Evolutionary conservation across 805 yeast genomes (phyloP).

Genomic region (Hanseniaspora lindneri): DNA sequence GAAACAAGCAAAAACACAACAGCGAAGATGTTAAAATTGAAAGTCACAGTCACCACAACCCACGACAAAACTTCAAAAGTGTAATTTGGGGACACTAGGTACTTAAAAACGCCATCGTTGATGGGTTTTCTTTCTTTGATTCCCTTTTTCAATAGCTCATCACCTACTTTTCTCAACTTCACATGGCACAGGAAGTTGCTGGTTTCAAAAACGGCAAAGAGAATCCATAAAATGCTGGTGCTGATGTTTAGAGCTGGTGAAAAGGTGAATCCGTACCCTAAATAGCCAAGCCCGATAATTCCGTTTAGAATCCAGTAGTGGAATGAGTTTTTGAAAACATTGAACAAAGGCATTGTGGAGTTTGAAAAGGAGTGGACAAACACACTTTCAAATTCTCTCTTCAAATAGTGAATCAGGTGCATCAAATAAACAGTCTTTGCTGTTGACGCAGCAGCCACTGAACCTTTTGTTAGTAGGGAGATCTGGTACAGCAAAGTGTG

Average conservation of each 20-base stretch:
- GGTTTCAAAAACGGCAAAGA: slow-evolving; percentile 51
- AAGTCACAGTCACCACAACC: slow-evolving; percentile 54
- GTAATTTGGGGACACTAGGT: slow-evolving; percentile 87
- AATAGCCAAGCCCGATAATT: slow-evolving; percentile 38
- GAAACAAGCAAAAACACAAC: slow-evolving; percentile 61
- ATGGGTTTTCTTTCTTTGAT: slow-evolving; percentile 35
- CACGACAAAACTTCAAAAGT: slow-evolving; percentile 75
- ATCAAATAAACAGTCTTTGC: slow-evolving; percentile 32
- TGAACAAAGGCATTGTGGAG: slow-evolving; percentile 84
- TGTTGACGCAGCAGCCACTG: slow-evolving; percentile 21
- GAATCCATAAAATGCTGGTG: slow-evolving; percentile 26
- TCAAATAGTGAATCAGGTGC: slow-evolving; percentile 63
- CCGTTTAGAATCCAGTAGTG: slow-evolving; percentile 95
- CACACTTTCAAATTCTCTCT: slow-evolving; percentile 80
- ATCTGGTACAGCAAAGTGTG: slow-evolving; percentile 52
- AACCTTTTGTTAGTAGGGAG: slow-evolving; percentile 2
- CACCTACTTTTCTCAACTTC: slow-evolving; percentile 45
- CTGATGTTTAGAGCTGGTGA: slow-evolving; percentile 21
- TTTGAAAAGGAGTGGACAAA: slow-evolving; percentile 76
- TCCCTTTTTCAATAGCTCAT: slow-evolving; percentile 28
- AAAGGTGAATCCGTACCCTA: slow-evolving; percentile 36
- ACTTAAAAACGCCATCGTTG: slow-evolving; percentile 68
- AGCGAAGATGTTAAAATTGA: slow-evolving; percentile 64
- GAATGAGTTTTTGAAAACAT: slow-evolving; percentile 74
- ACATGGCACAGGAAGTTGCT: slow-evolving; percentile 65